Base-by-base conservation (phyloP, 768 basidiomycete genomes). In the Leccinum aurantiacum region DNA sequence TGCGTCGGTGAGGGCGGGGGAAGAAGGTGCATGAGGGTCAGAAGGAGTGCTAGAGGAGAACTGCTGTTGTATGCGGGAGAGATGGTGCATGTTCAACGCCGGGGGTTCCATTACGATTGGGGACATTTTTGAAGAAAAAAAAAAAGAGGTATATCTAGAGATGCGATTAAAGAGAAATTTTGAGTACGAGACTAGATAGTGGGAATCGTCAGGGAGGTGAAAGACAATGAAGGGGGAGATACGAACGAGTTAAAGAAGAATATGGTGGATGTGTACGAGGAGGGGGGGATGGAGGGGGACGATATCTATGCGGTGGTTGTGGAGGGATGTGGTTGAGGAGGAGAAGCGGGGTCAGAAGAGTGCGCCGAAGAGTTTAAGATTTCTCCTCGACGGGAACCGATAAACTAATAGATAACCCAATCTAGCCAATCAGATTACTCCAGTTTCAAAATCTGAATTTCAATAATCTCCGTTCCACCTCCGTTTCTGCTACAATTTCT, bases 81-180 rank as follows among this genome's bases (percentile, higher is more conserved):
- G 76, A 65, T 75, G 79, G 61, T 81, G 83, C 72, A 84, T 79
- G 74, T 75, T 79, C 67, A 84, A 66, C 33, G 80, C 75, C 48
- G 83, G 82, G 35, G 81, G 70, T 69, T 86, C 83, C 64, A 86
- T 77, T 63, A 84, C 79, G 69, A 85, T 80, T 70, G 83, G 80
- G 52, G 84, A 79, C 84, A 84, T 84, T 72, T 71, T 71, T 69
- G 61, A 59, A 19, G 19, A 46, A 46, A 57, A 48, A 44, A 44
- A 44, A 46, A 46, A 58, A 48, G 54, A 59, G 56, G 59, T 65
- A 37, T 61, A 71, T 69, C 63, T 70, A 73, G 69, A 65, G 73
- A 74, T 74, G 65, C 56, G 71, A 75, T 73, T 72, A 72, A 65
- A 67, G 44, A 48, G 57, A 53, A 62, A 11, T 64, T 57, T 69